Percentiles rank a stretch among this genome's conserved stretches.
phyloP scores from a whole-genome alignment of 768 basidiomycete species.

The Rhizopogon roseolus region DNA sequence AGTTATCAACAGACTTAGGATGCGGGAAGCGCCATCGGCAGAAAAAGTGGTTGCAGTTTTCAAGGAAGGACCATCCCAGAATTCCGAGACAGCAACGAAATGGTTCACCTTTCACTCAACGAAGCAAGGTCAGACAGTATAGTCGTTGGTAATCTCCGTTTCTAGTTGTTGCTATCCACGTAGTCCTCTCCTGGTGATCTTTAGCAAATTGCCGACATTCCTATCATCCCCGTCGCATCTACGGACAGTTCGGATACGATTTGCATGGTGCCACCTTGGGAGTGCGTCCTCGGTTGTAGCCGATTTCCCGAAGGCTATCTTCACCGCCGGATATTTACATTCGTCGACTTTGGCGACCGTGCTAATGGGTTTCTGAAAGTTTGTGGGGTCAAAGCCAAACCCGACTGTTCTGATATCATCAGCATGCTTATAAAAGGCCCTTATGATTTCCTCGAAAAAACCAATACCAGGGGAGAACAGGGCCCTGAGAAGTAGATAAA shows the following conservation, averaged over 20 bases:
- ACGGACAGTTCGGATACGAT: background rate
- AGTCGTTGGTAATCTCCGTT: no score
- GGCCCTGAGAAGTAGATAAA: conserved; percentile 51
- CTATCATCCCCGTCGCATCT: conserved; percentile 57
- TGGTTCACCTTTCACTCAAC: conserved; percentile 65
- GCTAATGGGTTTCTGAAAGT: conserved; percentile 79
- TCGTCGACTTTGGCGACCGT: conserved; percentile 73
- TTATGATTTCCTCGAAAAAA: conserved; percentile 56
- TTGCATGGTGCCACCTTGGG: conserved; percentile 46
- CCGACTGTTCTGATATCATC: conserved; percentile 73
- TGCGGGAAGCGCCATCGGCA: conserved; percentile 61
- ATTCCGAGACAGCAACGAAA: conserved; percentile 41
- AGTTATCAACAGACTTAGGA: conserved; percentile 50
- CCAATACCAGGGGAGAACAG: conserved; percentile 44
- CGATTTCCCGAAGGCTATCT: conserved; percentile 39
- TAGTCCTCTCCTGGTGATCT: conserved; percentile 56
- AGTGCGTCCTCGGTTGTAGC: conserved; percentile 52
- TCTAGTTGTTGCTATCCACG: background rate
- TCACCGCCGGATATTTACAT: conserved; percentile 73
- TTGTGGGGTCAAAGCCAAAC: conserved; percentile 82
- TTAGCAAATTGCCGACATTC: conserved; percentile 42
- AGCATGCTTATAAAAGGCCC: conserved; percentile 63
- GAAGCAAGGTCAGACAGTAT: conserved; percentile 47
- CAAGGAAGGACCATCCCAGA: conserved; percentile 44
- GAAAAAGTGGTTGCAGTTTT: conserved; percentile 51